Conservation (phyloP, 2,329 filamentous ascomycete genomes). For the Penicillium hordei region DNA sequence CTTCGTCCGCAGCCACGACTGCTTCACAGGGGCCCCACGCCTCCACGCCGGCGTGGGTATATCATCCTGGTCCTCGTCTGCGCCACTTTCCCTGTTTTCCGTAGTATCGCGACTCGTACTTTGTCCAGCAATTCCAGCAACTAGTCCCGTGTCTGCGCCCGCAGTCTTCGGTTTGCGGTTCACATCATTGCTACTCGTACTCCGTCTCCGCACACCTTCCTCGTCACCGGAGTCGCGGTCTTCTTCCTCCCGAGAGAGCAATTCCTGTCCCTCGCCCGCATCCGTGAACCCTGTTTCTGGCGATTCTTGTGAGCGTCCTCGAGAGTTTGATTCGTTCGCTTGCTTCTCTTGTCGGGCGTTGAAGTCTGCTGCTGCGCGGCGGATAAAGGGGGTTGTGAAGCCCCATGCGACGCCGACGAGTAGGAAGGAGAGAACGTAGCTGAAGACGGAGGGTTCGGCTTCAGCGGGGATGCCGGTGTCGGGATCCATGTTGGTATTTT, state of each 20-base stretch:
- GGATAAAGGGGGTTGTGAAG: conserved; percentile 88
- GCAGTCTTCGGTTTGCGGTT: conserved; percentile 21
- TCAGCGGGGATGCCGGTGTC: conserved; percentile 28
- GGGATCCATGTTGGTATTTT: conserved; percentile 31
- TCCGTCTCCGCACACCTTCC: conserved; percentile 14
- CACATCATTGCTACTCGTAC: conserved; percentile 13
- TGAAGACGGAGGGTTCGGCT: conserved; percentile 54
- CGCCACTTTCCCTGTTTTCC: conserved; percentile 13
- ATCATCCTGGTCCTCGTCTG: conserved; percentile 17
- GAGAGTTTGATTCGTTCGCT: not conserved
- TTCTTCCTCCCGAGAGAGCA: conserved; percentile 13
- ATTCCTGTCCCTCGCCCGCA: conserved; percentile 16
- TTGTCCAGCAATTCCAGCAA: conserved; percentile 42
- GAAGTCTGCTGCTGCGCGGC: conserved; percentile 76
- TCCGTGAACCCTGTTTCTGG: not conserved
- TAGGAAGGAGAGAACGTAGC: conserved; percentile 85
- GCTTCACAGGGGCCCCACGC: conserved; percentile 13
- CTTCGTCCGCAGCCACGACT: conserved; percentile 62
- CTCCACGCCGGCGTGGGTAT: conserved; percentile 33
- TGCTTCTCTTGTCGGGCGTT: conserved; percentile 53
- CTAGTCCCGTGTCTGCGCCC: conserved; percentile 47
- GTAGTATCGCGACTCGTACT: not conserved
- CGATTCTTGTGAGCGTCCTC: conserved; percentile 5
- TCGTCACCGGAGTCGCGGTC: not conserved
- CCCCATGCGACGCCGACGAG: conserved; percentile 92